Base-by-base conservation (phyloP, 2,329 filamentous ascomycete genomes). In the Colletotrichum gigasporum region DNA sequence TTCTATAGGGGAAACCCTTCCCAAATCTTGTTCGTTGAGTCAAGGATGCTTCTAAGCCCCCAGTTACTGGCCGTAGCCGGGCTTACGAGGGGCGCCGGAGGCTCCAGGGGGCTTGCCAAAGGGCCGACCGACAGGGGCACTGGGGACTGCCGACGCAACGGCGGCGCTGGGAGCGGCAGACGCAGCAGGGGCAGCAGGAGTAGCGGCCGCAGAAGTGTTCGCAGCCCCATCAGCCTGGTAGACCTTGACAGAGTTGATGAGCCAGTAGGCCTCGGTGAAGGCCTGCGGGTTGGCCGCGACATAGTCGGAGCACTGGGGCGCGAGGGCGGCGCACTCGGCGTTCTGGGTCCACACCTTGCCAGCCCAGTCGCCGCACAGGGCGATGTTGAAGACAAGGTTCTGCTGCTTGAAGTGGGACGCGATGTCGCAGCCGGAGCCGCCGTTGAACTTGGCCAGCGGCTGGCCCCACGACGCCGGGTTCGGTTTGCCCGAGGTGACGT, bases 351-450 rank as follows among this genome's bases (percentile, higher is more conserved):
- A 97, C 32, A 89, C 87, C 41, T 80, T 74, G 22, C 92, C 92
- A 7, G 94, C 94, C 94, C 94, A 97, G 72, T 91, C 87, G 18
- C 94, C 94, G 76, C 94, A 97, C 75, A 97, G 93, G 5, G 91
- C 91, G 1, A 90, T 96, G 78, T 95, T 88, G 76, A 96, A 90
- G 67, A 95, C 86, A 67, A 97, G 88, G 70, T 90, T 86, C 80
- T 97, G 86, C 64, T 90, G 78, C 64, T 80, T 80, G 80, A 97
- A 96, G 76, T 90, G 85, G 2, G 78, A 68, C 65, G 89, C 81
- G 68, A 97, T 91, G 70, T 94, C 80, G 78, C 95, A 97, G 59
- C 81, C 83, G 1, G 85, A 87, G 39, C 82, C 85, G 10, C 88
- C 86, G 4, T 82, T 78, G 77, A 96, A 97, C 32, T 82, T 82